Conservation (phyloP, 2,329 filamentous ascomycete species). For the Arthrobotrys pseudoclavata region DNA sequence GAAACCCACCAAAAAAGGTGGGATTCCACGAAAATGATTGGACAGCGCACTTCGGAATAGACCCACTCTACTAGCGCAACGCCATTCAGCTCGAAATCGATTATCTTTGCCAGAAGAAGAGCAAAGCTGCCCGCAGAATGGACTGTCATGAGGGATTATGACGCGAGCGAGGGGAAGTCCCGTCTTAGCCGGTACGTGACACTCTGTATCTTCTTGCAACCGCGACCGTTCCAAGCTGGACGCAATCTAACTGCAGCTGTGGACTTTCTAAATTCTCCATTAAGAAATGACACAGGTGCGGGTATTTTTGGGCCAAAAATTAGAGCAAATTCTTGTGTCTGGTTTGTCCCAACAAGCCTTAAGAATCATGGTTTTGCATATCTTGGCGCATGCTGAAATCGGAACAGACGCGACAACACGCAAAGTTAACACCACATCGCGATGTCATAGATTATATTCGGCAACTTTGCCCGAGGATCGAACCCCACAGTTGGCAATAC, state of each 20-base stretch:
- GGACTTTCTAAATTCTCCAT: not conserved
- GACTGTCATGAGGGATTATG: constrained; percentile 18
- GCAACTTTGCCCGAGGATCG: constrained; percentile 1
- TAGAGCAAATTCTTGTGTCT: not conserved
- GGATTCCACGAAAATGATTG: constrained; percentile 19
- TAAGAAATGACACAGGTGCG: not conserved
- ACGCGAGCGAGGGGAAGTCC: constrained; percentile 17
- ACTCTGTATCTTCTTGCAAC: not conserved
- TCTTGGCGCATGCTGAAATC: constrained; percentile 13
- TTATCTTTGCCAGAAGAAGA: constrained; percentile 29
- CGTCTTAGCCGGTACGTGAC: constrained; percentile 9
- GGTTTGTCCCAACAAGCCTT: constrained; percentile 9
- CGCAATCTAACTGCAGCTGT: constrained; percentile 14
- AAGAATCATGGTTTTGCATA: not conserved
- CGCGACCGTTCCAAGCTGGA: constrained; percentile 13
- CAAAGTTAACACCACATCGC: not conserved
- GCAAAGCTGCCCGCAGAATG: not conserved
- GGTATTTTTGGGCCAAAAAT: not conserved
- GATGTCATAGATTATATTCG: not conserved
- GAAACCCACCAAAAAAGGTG: constrained; percentile 37
- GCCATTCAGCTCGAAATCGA: constrained; percentile 45
- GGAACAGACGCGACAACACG: constrained; percentile 19
- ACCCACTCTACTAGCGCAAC: constrained; percentile 33
- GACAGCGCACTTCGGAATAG: constrained; percentile 50
- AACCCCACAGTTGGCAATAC: not conserved